Conservation (phyloP, 768 basidiomycete species). For the Agrocybe pediades region DNA sequence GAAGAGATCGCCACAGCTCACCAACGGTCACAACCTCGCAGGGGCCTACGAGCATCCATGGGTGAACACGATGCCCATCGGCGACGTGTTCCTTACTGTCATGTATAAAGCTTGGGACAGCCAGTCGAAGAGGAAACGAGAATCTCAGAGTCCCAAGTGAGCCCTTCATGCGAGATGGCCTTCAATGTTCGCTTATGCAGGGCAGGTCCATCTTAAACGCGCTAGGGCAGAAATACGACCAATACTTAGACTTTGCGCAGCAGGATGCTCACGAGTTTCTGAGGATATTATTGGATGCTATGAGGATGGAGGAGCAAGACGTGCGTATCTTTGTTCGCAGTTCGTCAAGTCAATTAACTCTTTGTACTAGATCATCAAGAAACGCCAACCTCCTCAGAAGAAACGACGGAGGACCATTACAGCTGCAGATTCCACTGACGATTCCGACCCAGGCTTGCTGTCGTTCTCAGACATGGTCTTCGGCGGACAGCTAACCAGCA, state of each 20-base stretch:
- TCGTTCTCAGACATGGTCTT: conserved; percentile 92
- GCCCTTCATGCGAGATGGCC: conserved; percentile 24
- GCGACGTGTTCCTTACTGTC: conserved; percentile 64
- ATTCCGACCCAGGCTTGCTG: conserved; percentile 31
- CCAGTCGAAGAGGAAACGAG: conserved; percentile 52
- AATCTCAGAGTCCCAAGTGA: conserved; percentile 68
- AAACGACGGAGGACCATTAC: conserved; percentile 40
- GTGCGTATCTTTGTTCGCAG: conserved; percentile 40
- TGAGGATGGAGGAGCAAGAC: conserved; percentile 95
- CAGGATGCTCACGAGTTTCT: conserved; percentile 97
- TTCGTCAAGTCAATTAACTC: not conserved
- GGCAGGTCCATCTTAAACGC: conserved; percentile 61
- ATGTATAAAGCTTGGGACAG: conserved; percentile 66
- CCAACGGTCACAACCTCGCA: conserved; percentile 62
- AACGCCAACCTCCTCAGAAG: conserved; percentile 54
- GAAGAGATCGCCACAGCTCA: conserved; percentile 65
- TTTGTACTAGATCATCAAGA: conserved; percentile 72
- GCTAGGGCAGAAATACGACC: conserved; percentile 86
- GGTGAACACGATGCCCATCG: conserved; percentile 67
- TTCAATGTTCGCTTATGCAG: not conserved
- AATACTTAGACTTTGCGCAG: conserved; percentile 93
- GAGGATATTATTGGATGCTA: conserved; percentile 84
- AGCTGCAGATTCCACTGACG: conserved; percentile 14
- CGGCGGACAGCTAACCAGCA: conserved; percentile 84
- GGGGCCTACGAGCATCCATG: conserved; percentile 53